These are phyloP conservation scores for Xerocomellus intermedius DNA, from an alignment of 768 basidiomycete genomes.

Conservation along the genomic window DNA sequence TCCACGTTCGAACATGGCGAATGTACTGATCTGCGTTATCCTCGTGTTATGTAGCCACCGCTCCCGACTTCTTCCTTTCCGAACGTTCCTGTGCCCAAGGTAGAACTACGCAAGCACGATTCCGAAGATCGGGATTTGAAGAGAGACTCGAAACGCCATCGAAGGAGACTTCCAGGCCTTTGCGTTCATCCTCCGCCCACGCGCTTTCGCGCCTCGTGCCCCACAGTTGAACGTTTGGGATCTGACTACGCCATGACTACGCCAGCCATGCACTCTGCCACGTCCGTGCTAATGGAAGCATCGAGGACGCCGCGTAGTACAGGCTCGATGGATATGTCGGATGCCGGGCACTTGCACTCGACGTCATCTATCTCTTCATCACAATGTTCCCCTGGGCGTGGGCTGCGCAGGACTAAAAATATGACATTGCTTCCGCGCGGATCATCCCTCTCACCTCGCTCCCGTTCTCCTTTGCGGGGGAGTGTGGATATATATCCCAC, in stretches of 20 bases:
- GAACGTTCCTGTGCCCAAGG: slow-evolving; percentile 10
- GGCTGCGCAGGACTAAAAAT: slow-evolving; percentile 41
- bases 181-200: slow-evolving; percentile 14
- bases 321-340: slow-evolving; percentile 18
- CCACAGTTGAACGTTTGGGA: slow-evolving; percentile 2
- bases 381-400: slow-evolving; percentile 30
- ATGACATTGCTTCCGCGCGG: slow-evolving; percentile 32
- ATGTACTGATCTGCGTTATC: slow-evolving; percentile 18
- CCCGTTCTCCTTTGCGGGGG: slow-evolving; percentile 23
- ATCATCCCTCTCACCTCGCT: slow-evolving; percentile 23
- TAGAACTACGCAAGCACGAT: slow-evolving; percentile 9
- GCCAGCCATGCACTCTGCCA: slow-evolving; percentile 17
- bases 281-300: slow-evolving; percentile 23
- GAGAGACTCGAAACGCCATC: slow-evolving; percentile 15
- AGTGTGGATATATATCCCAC: slow-evolving; percentile 18
- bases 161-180: slow-evolving; percentile 22
- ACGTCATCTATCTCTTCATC: slow-evolving; percentile 26
- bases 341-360: slow-evolving; percentile 14
- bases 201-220: slow-evolving; percentile 16
- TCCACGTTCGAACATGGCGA: slow-evolving; percentile 13
- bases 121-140: slow-evolving; percentile 13
- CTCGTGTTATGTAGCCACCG: slow-evolving; percentile 22
- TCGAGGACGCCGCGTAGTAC: slow-evolving; percentile 21
- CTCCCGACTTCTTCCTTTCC: slow-evolving; percentile 18
- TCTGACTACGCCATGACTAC: slow-evolving; percentile 4